Evolutionary conservation across 495 filamentous ascomycete species (phyloP).

Genomic region (Penicillium paxilli): DNA sequence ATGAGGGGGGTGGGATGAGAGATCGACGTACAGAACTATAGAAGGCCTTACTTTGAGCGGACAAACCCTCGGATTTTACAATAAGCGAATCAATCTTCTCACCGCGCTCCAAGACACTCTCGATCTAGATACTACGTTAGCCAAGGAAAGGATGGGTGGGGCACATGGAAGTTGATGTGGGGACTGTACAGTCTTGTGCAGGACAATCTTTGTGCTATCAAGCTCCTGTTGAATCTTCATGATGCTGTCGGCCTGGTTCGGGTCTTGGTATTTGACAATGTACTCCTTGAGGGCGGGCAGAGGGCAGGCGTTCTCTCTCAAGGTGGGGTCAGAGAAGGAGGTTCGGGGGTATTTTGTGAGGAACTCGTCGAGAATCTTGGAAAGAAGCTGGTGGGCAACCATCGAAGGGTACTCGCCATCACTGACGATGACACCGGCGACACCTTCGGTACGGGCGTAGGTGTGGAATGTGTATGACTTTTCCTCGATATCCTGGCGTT

Average conservation of each 20-base stretch:
- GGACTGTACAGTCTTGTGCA: slow-evolving; percentile 76
- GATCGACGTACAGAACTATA: slow-evolving; percentile 65
- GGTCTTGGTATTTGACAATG: slow-evolving; percentile 86
- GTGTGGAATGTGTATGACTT: slow-evolving; percentile 77
- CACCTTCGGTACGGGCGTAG: slow-evolving; percentile 83
- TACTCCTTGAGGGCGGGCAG: slow-evolving; percentile 77
- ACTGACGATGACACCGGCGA: slow-evolving; percentile 85
- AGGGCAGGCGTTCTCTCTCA: slow-evolving; percentile 36
- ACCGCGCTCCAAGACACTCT: slow-evolving; percentile 76
- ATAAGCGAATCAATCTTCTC: slow-evolving; percentile 93
- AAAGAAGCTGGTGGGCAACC: slow-evolving; percentile 91
- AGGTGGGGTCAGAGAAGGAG: slow-evolving; percentile 55
- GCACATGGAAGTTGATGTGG: slow-evolving; percentile 14
- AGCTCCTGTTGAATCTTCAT: slow-evolving; percentile 96
- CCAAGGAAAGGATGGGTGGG: neutral
- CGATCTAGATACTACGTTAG: slow-evolving; percentile 49
- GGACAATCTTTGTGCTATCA: slow-evolving; percentile 95
- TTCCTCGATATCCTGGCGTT: slow-evolving; percentile 89
- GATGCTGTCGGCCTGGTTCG: slow-evolving; percentile 83
- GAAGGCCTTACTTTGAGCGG: slow-evolving; percentile 93
- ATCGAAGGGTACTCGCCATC: slow-evolving; percentile 87
- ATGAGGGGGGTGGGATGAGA: no score
- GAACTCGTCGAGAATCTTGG: slow-evolving; percentile 93
- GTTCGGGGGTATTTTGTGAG: slow-evolving; percentile 73
- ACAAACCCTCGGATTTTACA: slow-evolving; percentile 82